Evolutionary conservation across 2,329 filamentous ascomycete species (phyloP), one percentile per base, ranked within the genome.

Genomic region (Waltergamsia citrina): DNA sequence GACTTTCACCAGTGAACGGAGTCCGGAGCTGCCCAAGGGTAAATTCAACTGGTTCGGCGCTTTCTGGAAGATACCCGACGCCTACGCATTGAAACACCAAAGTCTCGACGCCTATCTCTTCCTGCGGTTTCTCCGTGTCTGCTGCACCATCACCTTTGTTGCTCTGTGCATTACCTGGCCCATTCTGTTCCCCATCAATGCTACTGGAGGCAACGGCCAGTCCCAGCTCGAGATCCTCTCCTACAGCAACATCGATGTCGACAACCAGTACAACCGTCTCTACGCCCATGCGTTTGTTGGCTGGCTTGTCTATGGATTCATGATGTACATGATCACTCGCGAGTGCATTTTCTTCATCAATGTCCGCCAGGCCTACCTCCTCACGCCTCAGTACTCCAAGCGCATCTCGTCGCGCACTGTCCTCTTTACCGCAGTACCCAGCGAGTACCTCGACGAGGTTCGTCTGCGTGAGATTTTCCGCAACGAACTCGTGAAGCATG

Each of bases 331-430:
- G 49, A 77, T 98, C 35, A 85, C 85, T 20, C 78, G 92, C 41
- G 92, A 98, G 58, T 80, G 80, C 51, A 81, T 98, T 47, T 96
- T 81, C 70, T 94, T 87, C 57, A 85, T 95, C 63, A 94, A 94
- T 48, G 62, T 96, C 34, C 84, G 90, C 43, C 92, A 96, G 60
- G 90, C 90, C 1, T 96, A 93, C 62, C 75, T 88, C n/a, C 69
- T 94, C 37, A 85, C 86, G 3, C 86, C 85, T 1, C 67, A 83
- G 33, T 90, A 94, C 50, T 74, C 86, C 19, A 81, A 79, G 44
- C 81, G 88, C 14, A 77, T 96, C 27, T 95, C 90, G 0, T 87
- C 88, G 1, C 77, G 87, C 19, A 95, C 88, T 2, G 87, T 96
- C 6, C 73, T 98, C n/a, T 94, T 94, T 56, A 83, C 87, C 1